Conservation (phyloP, 2,329 filamentous ascomycete genomes). For the Calycina herbarum region DNA sequence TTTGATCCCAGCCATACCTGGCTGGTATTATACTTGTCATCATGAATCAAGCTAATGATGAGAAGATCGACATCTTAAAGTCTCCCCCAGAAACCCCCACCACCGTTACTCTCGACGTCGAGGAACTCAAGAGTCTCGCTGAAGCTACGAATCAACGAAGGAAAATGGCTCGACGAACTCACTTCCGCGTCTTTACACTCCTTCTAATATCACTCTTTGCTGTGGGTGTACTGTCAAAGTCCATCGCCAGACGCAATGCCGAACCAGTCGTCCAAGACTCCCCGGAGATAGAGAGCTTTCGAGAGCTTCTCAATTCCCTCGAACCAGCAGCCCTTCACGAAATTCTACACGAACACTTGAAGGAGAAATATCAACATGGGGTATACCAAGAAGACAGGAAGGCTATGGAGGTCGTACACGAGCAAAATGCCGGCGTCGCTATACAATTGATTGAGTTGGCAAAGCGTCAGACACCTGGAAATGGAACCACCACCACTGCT, state of each 20-base stretch:
- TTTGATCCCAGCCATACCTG: constrained; percentile 9
- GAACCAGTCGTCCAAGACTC: constrained; percentile 28
- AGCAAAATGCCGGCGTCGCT: constrained; percentile 60
- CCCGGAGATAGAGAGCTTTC: constrained; percentile 41
- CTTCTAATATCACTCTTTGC: constrained; percentile 37
- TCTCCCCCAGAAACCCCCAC: constrained; percentile 11
- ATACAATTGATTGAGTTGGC: constrained; percentile 64
- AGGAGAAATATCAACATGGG: constrained; percentile 65
- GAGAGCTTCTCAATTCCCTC: constrained; percentile 55
- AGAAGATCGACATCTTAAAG: constrained; percentile 22
- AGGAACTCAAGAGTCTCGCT: constrained; percentile 10
- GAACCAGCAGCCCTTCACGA: constrained; percentile 63
- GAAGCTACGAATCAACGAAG: constrained; percentile 15
- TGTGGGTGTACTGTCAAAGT: constrained; percentile 40
- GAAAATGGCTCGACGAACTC: constrained; percentile 42
- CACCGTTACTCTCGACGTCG: constrained; percentile 12
- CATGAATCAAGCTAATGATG: constrained; percentile 27
- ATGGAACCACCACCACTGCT: constrained; percentile 16
- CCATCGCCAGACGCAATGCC: constrained; percentile 14
- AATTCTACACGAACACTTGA: constrained; percentile 63
- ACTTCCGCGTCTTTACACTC: constrained; percentile 40
- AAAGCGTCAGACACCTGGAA: constrained; percentile 52
- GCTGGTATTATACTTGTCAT: constrained; percentile 3
- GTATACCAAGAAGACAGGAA: constrained; percentile 65
- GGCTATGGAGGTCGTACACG: constrained; percentile 63